Base-by-base conservation (phyloP, 1,139 yeast genomes). In the Kluyveromyces sp. region DNA sequence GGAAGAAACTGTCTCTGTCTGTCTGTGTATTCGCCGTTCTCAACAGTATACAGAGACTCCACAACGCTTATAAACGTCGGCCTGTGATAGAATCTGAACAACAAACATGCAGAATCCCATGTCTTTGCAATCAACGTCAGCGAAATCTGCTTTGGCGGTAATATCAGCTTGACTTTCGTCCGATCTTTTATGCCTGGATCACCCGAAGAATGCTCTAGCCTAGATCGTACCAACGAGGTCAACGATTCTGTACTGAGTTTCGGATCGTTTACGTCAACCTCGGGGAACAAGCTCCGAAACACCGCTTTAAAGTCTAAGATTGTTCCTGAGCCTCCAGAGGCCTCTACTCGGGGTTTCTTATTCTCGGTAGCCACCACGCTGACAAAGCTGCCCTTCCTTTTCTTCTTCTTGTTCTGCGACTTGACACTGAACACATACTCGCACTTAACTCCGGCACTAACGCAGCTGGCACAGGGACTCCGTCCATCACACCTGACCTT, bases 401-500 rank as follows among this genome's bases (percentile, higher is more conserved):
- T 34, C 25, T 18, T 25, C 7, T 35, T 17, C 20, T 43, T 33
- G 16, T 46, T 25, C 31, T 42, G 36, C 32, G 33, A 40, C 28
- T 33, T 39, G 36, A 31, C 36, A 35, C 26, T 38, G 28, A 39
- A 39, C 15, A 39, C 34, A 39, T 33, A 42, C 30, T 34, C 39
- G 38, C 36, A 44, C 20, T 26, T 37, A 8, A 45, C 50, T 13
- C 35, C 29, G 3, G 36, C n/a, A n/a, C 15, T 29, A 12, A 22
- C 12, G 20, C 95, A 86, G 60, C 84, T 94, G 40, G 82, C 80
- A 64, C 96, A 87, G 1, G 95, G 95, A 54, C 80, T 80, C 57
- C 79, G 78, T 13, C 95, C 96, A 51, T 86, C 94, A 64, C 96
- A 87, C 58, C 83, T 83, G 54, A 86, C 89, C 63, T 87, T 87